Conservation (phyloP, 306 rosid genomes). For the Fagus sylvatica region DNA sequence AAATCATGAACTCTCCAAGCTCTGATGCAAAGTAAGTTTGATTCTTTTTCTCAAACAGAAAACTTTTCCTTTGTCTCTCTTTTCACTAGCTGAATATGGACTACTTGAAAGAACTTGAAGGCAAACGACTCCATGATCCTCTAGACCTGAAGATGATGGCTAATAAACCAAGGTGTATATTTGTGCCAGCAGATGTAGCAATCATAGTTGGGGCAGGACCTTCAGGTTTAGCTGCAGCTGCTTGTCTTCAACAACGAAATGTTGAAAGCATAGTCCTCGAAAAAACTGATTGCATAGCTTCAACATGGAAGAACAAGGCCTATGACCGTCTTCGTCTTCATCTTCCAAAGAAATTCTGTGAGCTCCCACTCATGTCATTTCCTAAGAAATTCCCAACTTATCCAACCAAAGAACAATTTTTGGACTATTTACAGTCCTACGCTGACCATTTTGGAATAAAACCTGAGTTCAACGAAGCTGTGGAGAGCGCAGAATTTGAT, state of each 20-base stretch:
- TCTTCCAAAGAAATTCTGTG: slow-evolving; percentile 86
- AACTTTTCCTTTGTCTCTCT: not conserved
- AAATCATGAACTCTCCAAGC: not conserved
- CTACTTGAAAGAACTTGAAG: slow-evolving; percentile 66
- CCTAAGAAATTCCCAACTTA: slow-evolving; percentile 75
- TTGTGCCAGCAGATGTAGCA: slow-evolving; percentile 45
- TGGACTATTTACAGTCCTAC: slow-evolving; percentile 56
- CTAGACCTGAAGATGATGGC: slow-evolving; percentile 20
- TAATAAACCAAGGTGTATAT: slow-evolving; percentile 15
- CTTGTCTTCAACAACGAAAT: slow-evolving; percentile 78
- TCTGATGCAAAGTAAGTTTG: slow-evolving; percentile 5
- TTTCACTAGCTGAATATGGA: slow-evolving; percentile 41
- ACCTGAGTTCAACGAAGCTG: slow-evolving; percentile 50
- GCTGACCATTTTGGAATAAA: slow-evolving; percentile 55
- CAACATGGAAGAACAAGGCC: slow-evolving; percentile 82
- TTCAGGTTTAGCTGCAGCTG: slow-evolving; percentile 85
- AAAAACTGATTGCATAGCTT: slow-evolving; percentile 72
- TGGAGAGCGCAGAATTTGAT: slow-evolving; percentile 63
- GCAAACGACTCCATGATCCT: slow-evolving; percentile 62
- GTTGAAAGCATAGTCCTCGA: slow-evolving; percentile 71
- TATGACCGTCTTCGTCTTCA: slow-evolving; percentile 90
- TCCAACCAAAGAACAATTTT: slow-evolving; percentile 80
- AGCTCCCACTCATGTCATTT: slow-evolving; percentile 77
- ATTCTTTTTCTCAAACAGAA: slow-evolving; percentile 1
- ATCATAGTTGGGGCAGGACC: slow-evolving; percentile 96